Percentiles rank a stretch among this genome's conserved stretches.
These are phyloP conservation scores for Colletotrichum camelliae DNA, from an alignment of 2,329 filamentous ascomycete species.

Conservation along the genomic window DNA sequence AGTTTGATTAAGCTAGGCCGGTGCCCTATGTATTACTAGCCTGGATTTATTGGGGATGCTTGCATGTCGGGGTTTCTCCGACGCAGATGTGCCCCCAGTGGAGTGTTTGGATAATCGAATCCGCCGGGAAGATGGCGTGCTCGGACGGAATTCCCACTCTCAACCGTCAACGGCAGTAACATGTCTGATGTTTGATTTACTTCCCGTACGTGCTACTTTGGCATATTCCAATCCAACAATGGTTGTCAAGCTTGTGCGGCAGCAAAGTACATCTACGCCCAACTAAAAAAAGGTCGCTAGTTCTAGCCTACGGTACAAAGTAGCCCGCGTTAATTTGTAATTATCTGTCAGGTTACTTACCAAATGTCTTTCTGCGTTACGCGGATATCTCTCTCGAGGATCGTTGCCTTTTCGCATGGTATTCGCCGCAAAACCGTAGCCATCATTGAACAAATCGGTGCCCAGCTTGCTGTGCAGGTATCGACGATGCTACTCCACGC, in stretches of 20 bases:
- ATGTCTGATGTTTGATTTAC: neutral
- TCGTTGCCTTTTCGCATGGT: neutral
- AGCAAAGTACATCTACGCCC: neutral
- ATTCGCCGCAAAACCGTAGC: neutral
- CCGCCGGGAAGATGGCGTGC: neutral
- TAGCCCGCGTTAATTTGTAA: neutral
- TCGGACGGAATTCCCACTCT: neutral
- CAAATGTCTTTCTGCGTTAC: neutral
- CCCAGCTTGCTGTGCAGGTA: neutral
- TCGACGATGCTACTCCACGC: neutral
- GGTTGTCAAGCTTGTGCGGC: neutral
- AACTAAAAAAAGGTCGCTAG: too few species aligned
- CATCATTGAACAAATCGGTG: neutral
- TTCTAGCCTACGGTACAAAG: neutral
- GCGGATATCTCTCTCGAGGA: neutral
- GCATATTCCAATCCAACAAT: fast-evolving
- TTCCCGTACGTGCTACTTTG: fast-evolving
- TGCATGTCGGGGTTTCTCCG: neutral
- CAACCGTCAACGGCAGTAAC: neutral
- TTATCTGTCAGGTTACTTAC: neutral
- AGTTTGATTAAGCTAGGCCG: neutral
- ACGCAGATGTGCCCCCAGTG: neutral
- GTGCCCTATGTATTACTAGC: neutral
- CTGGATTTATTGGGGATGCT: neutral
- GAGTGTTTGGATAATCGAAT: neutral